Conservation (phyloP, 305 asterid genomes). For the Plantago rigida region DNA sequence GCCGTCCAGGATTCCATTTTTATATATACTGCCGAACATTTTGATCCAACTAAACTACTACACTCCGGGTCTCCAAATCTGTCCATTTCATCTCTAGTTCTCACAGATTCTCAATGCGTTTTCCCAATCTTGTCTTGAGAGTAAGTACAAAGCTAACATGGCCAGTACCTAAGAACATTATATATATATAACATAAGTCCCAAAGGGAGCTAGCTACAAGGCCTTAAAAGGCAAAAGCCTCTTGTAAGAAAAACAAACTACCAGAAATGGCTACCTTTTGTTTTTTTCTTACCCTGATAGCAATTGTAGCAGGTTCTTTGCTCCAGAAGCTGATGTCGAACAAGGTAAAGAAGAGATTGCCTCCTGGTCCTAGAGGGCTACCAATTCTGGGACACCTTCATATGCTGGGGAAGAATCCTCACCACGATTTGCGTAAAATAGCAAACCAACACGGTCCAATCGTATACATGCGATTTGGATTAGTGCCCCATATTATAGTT, state of each 20-base stretch:
- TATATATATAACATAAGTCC: no score
- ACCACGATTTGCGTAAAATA: constrained; percentile 36
- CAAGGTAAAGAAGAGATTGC: constrained; percentile 28
- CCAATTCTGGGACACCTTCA: constrained; percentile 49
- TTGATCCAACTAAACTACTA: no score
- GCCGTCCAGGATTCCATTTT: no score
- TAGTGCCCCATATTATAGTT: constrained; percentile 32
- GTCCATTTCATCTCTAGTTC: no score
- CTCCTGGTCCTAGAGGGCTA: constrained; percentile 47
- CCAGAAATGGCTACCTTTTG: neutral
- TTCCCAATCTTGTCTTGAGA: no score
- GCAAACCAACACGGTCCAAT: constrained; percentile 43
- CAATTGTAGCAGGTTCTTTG: neutral
- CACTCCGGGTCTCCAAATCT: no score
- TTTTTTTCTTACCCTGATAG: neutral
- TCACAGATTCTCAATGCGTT: no score
- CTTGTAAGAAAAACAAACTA: constrained; percentile 21
- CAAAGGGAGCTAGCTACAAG: no score
- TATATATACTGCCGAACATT: no score
- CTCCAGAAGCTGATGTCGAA: neutral
- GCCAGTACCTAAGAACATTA: no score
- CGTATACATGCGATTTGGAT: constrained; percentile 42
- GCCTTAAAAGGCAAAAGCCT: constrained; percentile 24
- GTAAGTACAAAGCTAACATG: no score
- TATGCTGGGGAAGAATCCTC: constrained; percentile 44